Conservation (phyloP, 140 eudicot species). For the Erigeron philadelphicus region DNA sequence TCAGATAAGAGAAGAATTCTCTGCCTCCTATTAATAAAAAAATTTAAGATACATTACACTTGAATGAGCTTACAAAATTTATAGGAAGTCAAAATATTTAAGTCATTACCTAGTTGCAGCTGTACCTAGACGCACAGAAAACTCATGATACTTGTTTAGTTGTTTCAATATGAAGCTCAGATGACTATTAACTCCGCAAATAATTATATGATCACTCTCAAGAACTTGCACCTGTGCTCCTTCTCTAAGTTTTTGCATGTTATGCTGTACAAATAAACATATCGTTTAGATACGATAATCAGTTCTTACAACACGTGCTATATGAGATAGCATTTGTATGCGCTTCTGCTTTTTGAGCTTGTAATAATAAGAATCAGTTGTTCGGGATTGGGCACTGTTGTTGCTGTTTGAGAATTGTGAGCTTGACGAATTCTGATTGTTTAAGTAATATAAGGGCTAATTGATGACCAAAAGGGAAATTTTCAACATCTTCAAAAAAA, state of each 20-base stretch:
- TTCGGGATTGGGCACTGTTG: too few species aligned
- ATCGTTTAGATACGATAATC: background rate
- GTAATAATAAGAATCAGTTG: too few species aligned
- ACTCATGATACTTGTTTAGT: conserved; percentile 84
- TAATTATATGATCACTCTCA: conserved; percentile 88
- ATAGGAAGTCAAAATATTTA: background rate
- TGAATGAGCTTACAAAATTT: background rate
- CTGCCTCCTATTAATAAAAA: conserved; percentile 62
- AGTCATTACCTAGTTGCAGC: conserved; percentile 77
- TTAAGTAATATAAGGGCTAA: too few species aligned
- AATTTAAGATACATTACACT: conserved; percentile 19
- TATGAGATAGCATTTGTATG: too few species aligned
- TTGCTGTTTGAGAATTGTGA: too few species aligned
- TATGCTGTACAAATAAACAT: conserved; percentile 49
- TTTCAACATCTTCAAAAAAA: too few species aligned
- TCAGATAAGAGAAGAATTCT: conserved; percentile 91
- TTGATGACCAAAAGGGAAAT: too few species aligned
- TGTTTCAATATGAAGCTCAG: conserved; percentile 81
- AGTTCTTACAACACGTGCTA: too few species aligned
- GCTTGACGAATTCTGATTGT: too few species aligned
- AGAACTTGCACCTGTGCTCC: conserved; percentile 95
- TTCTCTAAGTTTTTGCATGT: conserved; percentile 91
- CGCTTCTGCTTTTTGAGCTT: background rate
- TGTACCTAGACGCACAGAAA: conserved; percentile 91
- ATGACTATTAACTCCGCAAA: conserved; percentile 93